A percentile compares a stretch with the other conserved stretches of the same genome.
Evolutionary conservation across 2,329 filamentous ascomycete species (phyloP).

Genomic region (Penicillium sp.): DNA sequence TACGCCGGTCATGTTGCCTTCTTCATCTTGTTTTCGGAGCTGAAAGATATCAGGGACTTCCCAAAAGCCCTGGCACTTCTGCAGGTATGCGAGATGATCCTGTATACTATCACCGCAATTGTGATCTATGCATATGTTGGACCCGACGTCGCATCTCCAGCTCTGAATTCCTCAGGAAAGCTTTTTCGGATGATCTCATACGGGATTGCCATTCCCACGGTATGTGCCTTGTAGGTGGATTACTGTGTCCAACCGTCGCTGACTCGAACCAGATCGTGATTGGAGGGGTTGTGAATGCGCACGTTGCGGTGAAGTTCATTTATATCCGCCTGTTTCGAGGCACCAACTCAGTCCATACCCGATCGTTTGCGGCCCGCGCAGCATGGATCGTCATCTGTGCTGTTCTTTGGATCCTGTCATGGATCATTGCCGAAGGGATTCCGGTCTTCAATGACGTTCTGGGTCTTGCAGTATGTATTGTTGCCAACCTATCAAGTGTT

Average conservation of each 20-base stretch:
- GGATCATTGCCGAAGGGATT: constrained; percentile 61
- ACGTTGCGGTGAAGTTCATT: constrained; percentile 59
- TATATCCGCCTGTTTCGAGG: constrained; percentile 57
- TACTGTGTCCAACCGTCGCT: neutral
- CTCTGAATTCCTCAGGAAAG: too few species aligned
- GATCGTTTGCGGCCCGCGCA: constrained; percentile 45
- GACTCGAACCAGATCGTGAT: constrained; percentile 50
- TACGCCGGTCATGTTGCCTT: too few species aligned
- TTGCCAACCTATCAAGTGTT: neutral
- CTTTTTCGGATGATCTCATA: too few species aligned
- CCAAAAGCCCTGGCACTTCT: too few species aligned
- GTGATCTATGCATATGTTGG: too few species aligned
- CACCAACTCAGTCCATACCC: constrained; percentile 48
- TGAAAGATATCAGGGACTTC: too few species aligned
- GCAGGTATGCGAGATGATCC: too few species aligned
- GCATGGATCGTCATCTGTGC: constrained; percentile 55
- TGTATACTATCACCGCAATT: too few species aligned
- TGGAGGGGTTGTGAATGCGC: constrained; percentile 61
- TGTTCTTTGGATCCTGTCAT: constrained; percentile 54
- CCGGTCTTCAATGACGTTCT: constrained; percentile 63
- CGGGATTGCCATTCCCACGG: too few species aligned
- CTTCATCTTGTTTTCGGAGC: too few species aligned
- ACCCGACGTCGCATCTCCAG: too few species aligned
- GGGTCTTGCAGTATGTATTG: constrained; percentile 47
- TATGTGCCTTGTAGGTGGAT: neutral